Evolutionary conservation across 169 alveolate genomes (phyloP), one percentile per base, ranked within the genome.

Genomic region (Theileria equi): DNA sequence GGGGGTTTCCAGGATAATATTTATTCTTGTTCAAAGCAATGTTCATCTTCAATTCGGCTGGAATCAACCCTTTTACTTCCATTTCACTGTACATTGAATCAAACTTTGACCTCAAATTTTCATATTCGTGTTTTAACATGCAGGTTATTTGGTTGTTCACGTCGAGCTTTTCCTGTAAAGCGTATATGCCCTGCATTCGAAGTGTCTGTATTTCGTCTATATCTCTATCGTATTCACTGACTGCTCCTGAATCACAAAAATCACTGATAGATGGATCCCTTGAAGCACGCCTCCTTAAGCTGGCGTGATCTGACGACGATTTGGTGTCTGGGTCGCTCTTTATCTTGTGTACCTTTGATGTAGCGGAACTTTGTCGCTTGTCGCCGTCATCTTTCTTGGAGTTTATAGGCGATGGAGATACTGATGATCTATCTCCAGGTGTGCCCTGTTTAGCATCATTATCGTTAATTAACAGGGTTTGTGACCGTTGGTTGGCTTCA

Each of bases 61-160:
- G 82, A 19, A 82, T 48, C 73, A 81, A 87, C 3, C 92, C 92
- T 28, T 45, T 67, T 53, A 61, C 64, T 60, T 86, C 92, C 92
- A 86, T 86, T 44, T 77, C 89, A 8, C 74, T 55, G 47, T 77
- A 86, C 41, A 86, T 21, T 21, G 68, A 74, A 34, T 86, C 92
- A 59, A 81, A 82, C 10, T 62, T 72, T 16, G 52, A 58, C 80
- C 81, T 86, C 38, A 86, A 53, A 45, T 79, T 70, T 65, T 86
- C 92, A 47, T 81, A 81, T 40, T 81, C 83, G 54, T 63, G 59
- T 71, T 81, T 86, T 5, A 86, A 62, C 84, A 86, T 81, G 25
- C 79, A 63, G 8, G 90, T 44, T 29, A 86, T 68, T 35, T 86
- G 92, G 38, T 78, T 81, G 65, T 86, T 86, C 0, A 86, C 66